Conservation (phyloP, 2,329 filamentous ascomycete species). For the Epichloe scottii region DNA sequence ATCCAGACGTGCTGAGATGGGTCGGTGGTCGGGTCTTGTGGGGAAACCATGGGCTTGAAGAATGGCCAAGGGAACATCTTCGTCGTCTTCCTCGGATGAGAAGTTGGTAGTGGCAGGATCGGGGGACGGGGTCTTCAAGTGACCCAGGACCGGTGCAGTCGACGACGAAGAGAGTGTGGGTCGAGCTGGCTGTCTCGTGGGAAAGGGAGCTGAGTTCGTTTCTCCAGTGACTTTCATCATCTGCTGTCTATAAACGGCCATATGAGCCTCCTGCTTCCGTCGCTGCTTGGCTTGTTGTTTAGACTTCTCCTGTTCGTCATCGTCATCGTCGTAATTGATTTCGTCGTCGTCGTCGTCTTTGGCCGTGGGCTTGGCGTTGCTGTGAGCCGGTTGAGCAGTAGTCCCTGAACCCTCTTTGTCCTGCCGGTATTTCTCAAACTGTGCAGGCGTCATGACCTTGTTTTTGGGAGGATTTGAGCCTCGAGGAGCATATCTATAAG, state of each 20-base stretch:
- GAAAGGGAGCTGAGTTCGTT: slow-evolving; percentile 22
- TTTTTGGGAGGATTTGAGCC: slow-evolving; percentile 34
- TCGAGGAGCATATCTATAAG: slow-evolving; percentile 22
- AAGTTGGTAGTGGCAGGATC: slow-evolving; percentile 32
- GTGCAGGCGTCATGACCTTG: slow-evolving; percentile 81
- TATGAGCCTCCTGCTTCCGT: slow-evolving; percentile 78
- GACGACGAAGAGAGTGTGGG: slow-evolving; percentile 42
- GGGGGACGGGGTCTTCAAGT: slow-evolving; percentile 23
- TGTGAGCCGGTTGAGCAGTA: slow-evolving; percentile 26
- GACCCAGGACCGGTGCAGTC: slow-evolving; percentile 48
- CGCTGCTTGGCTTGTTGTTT: slow-evolving; percentile 63
- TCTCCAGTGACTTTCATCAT: slow-evolving; percentile 96
- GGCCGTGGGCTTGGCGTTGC: slow-evolving; percentile 24
- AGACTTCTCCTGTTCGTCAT: slow-evolving; percentile 67
- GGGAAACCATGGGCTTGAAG: slow-evolving; percentile 84
- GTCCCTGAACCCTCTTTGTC: slow-evolving; percentile 53
- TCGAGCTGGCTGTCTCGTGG: slow-evolving; percentile 28
- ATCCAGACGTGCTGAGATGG: slow-evolving; percentile 49
- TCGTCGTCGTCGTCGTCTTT: slow-evolving; percentile 52
- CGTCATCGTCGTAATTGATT: slow-evolving; percentile 56
- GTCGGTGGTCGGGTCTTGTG: slow-evolving; percentile 62
- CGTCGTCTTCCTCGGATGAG: slow-evolving; percentile 76
- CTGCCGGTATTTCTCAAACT: slow-evolving; percentile 71
- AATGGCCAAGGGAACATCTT: slow-evolving; percentile 78
- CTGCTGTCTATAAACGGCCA: slow-evolving; percentile 80